Evolutionary conservation across 371 early-diverging fungal genomes (phyloP), one percentile per base, ranked within the genome.

Genomic region (Cokeromyces recurvatus): DNA sequence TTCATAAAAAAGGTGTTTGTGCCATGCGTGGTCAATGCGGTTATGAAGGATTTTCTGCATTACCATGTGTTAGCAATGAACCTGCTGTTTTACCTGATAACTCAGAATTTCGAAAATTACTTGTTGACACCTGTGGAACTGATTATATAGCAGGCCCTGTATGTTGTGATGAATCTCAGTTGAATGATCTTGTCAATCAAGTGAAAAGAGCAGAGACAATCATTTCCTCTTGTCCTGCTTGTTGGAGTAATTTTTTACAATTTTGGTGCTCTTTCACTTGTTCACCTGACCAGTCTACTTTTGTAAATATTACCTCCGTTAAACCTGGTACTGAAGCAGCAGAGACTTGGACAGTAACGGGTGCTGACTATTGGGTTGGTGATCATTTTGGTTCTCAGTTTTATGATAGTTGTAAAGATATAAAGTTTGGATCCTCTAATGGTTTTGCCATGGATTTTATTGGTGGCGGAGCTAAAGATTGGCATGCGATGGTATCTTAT

Each of bases 251-350:
- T 47, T 84, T 89, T 44, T 51, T 78, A 38, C 64, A 70, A 50
- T 86, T 89, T 53, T 89, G 82, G 64, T 89, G 89, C 37, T 62
- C 77, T 0, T 86, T 87, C 43, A 85, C 86, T 2, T 87, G 87
- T 44, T 84, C 84, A 2, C 84, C 84, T 14, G 53, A 82, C 45
- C 88, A 89, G 52, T 80, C 85, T 0, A 78, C 77, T 0, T 86
- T 87, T 64, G 69, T 89, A 36, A 84, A 87, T 21, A 70, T 86
- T 19, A 87, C 84, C 3, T 16, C 38, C 7, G 27, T 22, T 11
- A 12, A 16, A 0, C 37, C 64, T 0, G 43, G 37, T n/a, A 57
- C 57, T 2, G 50, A 67, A 16, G 39, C 63, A 19, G 54, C 46
- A 9, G n/a, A n/a, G n/a, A 37, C 22, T 6, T 38, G 29, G 0